Conservation (phyloP, 768 basidiomycete genomes). For the Suillus occidentalis region DNA sequence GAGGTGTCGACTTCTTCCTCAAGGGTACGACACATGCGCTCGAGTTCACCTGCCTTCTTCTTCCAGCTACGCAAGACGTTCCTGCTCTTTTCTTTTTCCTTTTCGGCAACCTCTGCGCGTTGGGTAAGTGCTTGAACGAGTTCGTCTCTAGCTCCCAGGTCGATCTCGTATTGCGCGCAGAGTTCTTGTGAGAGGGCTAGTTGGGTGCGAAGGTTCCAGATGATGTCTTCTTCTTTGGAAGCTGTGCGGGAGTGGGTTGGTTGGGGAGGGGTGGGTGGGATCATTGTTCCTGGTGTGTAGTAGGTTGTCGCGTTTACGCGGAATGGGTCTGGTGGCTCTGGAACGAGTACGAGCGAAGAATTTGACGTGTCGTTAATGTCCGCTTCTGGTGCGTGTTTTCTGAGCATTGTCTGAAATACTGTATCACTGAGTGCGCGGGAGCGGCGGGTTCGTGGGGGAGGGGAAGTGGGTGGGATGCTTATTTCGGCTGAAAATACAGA, state of each 20-base stretch:
- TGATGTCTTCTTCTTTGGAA: slow-evolving; percentile 70
- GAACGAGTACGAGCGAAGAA: slow-evolving; percentile 47
- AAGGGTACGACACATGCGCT: slow-evolving; percentile 59
- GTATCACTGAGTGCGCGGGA: slow-evolving; percentile 63
- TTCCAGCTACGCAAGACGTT: slow-evolving; percentile 60
- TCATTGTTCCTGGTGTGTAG: slow-evolving; percentile 73
- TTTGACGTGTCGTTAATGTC: slow-evolving; percentile 63
- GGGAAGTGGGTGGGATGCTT: slow-evolving; percentile 17
- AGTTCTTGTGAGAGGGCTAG: slow-evolving; percentile 74
- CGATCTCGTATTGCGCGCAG: slow-evolving; percentile 74
- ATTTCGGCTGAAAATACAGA: slow-evolving; percentile 53
- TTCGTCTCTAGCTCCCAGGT: slow-evolving; percentile 72
- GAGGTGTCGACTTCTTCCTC: slow-evolving; percentile 90
- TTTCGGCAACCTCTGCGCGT: slow-evolving; percentile 55
- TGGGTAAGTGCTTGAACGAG: slow-evolving; percentile 59
- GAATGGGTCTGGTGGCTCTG: slow-evolving; percentile 74
- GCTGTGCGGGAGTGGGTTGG: slow-evolving; percentile 54
- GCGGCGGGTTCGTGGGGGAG: slow-evolving; percentile 39
- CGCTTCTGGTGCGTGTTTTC: slow-evolving; percentile 45
- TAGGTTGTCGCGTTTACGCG: slow-evolving; percentile 71
- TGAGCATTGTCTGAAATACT: slow-evolving; percentile 58
- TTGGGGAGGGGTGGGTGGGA: slow-evolving; percentile 63
- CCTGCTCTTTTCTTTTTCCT: slow-evolving; percentile 63
- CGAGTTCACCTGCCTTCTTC: slow-evolving; percentile 75
- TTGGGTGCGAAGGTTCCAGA: slow-evolving; percentile 73